Evolutionary conservation across 2,329 filamentous ascomycete species (phyloP).

Genomic region (Trichoderma sp.): DNA sequence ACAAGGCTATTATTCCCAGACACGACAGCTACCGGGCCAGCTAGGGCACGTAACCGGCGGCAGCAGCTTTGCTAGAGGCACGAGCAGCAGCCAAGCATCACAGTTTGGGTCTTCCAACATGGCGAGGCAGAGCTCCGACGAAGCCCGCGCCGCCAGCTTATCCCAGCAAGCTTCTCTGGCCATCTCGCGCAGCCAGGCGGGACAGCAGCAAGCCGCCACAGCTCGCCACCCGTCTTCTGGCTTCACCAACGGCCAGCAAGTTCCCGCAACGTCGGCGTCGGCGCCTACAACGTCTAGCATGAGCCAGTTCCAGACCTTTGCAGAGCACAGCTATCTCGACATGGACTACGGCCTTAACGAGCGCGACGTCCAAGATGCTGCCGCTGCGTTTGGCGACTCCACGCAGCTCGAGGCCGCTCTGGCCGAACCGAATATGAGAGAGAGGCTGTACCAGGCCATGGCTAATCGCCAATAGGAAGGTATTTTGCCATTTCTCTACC

Average conservation of each 20-base stretch:
- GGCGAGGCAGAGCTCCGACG: constrained; percentile 20
- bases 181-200: constrained; percentile 13
- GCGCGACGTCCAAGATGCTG: constrained; percentile 23
- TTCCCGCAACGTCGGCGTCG: constrained; percentile 19
- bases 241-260: constrained; percentile 22
- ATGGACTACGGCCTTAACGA: constrained; percentile 28
- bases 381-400: constrained; percentile 23
- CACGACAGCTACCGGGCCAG: constrained; percentile 24
- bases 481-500: background rate
- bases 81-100: constrained; percentile 11
- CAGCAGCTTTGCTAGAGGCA: constrained; percentile 19
- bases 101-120: constrained; percentile 24
- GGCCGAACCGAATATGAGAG: constrained; percentile 25
- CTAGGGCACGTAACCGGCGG: constrained; percentile 19
- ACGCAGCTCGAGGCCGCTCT: constrained; percentile 25
- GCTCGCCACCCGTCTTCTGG: constrained; percentile 18
- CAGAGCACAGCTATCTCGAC: constrained; percentile 26
- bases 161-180: constrained; percentile 17
- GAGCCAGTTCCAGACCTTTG: constrained; percentile 23
- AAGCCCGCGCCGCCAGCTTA: constrained; percentile 3
- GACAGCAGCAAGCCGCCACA: constrained; percentile 14
- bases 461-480: constrained; percentile 18
- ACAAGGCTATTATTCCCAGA: constrained; percentile 20
- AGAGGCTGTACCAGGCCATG: constrained; percentile 27
- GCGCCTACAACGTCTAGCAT: constrained; percentile 19